These are phyloP conservation scores for Pleurotus pulmonarius DNA, from an alignment of 768 basidiomycete genomes.

Conservation along the genomic window DNA sequence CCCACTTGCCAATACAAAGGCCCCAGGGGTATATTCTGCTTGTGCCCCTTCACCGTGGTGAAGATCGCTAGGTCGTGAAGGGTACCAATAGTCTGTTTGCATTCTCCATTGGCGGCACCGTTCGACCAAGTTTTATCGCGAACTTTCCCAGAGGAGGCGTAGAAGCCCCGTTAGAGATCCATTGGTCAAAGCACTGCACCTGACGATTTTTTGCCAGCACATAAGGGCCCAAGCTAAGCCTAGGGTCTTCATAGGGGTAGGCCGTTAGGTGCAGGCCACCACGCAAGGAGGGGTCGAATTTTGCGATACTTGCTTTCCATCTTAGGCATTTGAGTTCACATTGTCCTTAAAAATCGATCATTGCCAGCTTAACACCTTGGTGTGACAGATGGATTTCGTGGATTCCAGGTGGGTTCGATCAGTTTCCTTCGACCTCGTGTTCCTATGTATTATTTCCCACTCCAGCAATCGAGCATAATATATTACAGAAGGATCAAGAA, in stretches of 20 bases:
- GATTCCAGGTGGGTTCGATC: not conserved
- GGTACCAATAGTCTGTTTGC: too few relatives aligned
- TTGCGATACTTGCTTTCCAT: not conserved
- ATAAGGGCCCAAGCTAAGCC: not conserved
- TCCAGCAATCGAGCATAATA: not conserved
- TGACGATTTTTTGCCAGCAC: slow-evolving; percentile 2
- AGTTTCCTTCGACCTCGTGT: slow-evolving; percentile 8
- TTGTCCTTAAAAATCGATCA: not conserved
- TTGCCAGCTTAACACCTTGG: not conserved
- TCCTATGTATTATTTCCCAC: not conserved
- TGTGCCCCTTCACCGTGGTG: too few relatives aligned
- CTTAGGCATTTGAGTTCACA: not conserved
- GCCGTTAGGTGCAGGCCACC: not conserved
- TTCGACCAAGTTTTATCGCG: too few relatives aligned
- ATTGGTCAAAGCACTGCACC: not conserved
- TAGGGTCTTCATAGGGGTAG: not conserved
- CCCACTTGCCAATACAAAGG: too few relatives aligned
- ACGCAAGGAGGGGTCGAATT: not conserved
- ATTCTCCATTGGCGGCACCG: too few relatives aligned
- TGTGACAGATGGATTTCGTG: not conserved
- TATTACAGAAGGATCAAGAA: not conserved
- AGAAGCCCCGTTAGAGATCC: too few relatives aligned
- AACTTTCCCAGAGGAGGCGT: too few relatives aligned
- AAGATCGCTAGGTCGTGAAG: too few relatives aligned
- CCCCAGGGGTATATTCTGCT: too few relatives aligned